Evolutionary conservation across 768 basidiomycete genomes (phyloP), one percentile per base, ranked within the genome.

Genomic region (Lyophyllum decastes): DNA sequence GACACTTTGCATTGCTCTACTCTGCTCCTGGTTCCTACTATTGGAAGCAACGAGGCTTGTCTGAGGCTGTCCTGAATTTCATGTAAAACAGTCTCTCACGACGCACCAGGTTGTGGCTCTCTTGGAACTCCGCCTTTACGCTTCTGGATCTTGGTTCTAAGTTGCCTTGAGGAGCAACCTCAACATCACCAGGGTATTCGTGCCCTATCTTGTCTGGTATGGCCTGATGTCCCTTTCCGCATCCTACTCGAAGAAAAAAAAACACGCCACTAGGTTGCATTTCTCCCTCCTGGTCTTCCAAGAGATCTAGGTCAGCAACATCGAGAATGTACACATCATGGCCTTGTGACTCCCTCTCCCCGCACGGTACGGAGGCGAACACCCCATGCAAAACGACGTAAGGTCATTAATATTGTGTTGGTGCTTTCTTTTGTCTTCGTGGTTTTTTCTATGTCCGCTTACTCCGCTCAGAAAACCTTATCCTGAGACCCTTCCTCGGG

Each of bases 151-250:
- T 21, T 50, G 49, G 49, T 50, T 38, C 22, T 1, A 50, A 50
- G 16, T 50, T 50, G n/a, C 69, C 49, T 50, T 6, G 49, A 50
- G 49, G 49, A 50, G 49, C 19, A 50, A 50, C 2, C 21, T 5
- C 9, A 76, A 76, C 60, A 76, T 38, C 35, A 38, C 16, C 16
- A 38, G 16, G 8, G 11, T 16, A 6, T 3, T 38, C 14, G 4
- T 9, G 9, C 35, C 14, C 8, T 17, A 17, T 16, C 35, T 16
- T 38, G 35, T 38, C 8, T 16, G 30, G 11, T 38, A 16, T 17
- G 35, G 35, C 73, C 5, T 43, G 41, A 43, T 43, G 41, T n/a
- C 41, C 19, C 30, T 22, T 21, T 43, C 17, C 21, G 5, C 17
- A 6, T 19, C 5, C 41, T 43, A 17, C 41, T n/a, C 19, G 41